phyloP scores from a whole-genome alignment of 192 early-diverging fungal species.

The Backusella mclennaniae region DNA sequence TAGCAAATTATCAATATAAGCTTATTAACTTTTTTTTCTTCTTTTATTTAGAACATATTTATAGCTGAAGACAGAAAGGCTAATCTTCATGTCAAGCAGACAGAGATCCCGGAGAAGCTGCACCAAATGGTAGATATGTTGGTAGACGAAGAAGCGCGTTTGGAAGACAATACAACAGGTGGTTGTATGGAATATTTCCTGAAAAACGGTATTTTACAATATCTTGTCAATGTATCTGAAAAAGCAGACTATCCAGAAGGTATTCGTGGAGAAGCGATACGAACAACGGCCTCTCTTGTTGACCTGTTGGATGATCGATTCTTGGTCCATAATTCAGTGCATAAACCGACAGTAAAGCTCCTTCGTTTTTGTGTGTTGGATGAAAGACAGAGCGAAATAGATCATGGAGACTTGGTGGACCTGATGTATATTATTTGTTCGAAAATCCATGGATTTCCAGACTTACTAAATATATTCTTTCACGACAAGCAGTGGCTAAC shows the following conservation, averaged over 20 bases:
- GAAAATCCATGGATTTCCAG: constrained; percentile 78
- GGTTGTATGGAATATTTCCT: constrained; percentile 91
- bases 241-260: constrained; percentile 73
- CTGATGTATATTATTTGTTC: constrained; percentile 77
- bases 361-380: constrained; percentile 64
- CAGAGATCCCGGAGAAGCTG: constrained; percentile 72
- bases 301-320: constrained; percentile 85
- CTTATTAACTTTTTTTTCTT: neutral
- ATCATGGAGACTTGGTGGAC: constrained; percentile 65
- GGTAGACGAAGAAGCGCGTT: constrained; percentile 82
- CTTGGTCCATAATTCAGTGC: constrained; percentile 86
- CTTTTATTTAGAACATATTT: constrained; percentile 32
- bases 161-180: constrained; percentile 72
- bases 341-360: constrained; percentile 82
- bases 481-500: constrained; percentile 63
- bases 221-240: constrained; percentile 78
- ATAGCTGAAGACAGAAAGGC: constrained; percentile 28
- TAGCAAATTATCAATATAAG: neutral
- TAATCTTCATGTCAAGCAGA: constrained; percentile 58
- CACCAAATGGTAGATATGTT: constrained; percentile 85
- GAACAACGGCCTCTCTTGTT: constrained; percentile 77
- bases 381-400: constrained; percentile 47
- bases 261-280: constrained; percentile 76
- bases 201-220: constrained; percentile 76
- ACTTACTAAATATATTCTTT: constrained; percentile 77